Evolutionary conservation across 441 rosid species (phyloP).

Genomic region (Arabidopsis lyrata): DNA sequence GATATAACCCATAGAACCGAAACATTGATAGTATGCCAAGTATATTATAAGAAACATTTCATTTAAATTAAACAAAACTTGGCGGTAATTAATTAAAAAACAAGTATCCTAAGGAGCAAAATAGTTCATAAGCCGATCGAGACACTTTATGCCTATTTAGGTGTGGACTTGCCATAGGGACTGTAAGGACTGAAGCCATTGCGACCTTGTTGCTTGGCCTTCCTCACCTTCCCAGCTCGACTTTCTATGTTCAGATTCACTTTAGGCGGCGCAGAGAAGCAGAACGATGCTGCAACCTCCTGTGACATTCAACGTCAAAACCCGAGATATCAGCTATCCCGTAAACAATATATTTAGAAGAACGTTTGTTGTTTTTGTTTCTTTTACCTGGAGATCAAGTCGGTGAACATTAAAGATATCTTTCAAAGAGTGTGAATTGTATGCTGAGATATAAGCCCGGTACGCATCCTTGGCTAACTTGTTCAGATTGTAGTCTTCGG

Average conservation of each 20-base stretch:
- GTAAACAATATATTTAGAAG: conserved; percentile 1
- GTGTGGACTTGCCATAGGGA: conserved; percentile 79
- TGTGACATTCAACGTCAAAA: conserved; percentile 46
- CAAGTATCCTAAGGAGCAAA: conserved; percentile 2
- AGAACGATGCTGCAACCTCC: conserved; percentile 93
- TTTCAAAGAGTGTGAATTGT: conserved; percentile 95
- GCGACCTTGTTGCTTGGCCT: conserved; percentile 58
- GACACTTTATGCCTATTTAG: conserved; percentile 56
- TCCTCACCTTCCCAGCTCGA: conserved; percentile 84
- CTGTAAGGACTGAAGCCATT: conserved; percentile 71
- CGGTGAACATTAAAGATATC: conserved; percentile 94
- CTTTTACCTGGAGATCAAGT: conserved; percentile 85
- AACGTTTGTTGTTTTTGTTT: neutral
- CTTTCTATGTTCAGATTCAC: conserved; percentile 89
- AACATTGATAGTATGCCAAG: conserved; percentile 10
- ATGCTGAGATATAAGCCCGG: conserved; percentile 87
- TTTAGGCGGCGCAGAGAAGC: conserved; percentile 93
- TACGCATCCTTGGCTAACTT: conserved; percentile 95
- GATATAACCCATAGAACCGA: neutral
- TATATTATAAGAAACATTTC: conserved; percentile 8
- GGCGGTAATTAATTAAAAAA: neutral
- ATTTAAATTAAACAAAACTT: conserved; percentile 14
- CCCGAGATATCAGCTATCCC: neutral
- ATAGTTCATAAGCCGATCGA: neutral
- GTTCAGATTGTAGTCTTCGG: conserved; percentile 73